These are phyloP conservation scores for Curvularia sp. DNA, from an alignment of 2,329 filamentous ascomycete genomes.

Conservation along the genomic window DNA sequence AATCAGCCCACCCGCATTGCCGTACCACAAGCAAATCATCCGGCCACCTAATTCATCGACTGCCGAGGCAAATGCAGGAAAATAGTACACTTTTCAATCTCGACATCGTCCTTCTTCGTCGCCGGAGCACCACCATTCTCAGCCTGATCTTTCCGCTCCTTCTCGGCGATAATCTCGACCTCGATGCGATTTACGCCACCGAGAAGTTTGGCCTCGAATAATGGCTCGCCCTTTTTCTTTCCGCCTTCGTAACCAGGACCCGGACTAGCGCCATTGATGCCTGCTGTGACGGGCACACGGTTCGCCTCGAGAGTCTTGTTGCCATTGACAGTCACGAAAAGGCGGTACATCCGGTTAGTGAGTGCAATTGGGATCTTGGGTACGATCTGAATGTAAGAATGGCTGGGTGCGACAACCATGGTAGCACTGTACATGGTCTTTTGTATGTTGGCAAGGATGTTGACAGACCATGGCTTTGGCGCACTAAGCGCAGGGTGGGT, in stretches of 20 bases:
- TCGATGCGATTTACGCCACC: constrained; percentile 80
- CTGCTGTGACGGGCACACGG: constrained; percentile 57
- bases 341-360: constrained; percentile 74
- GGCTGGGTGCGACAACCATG: constrained; percentile 70
- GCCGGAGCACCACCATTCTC: constrained; percentile 29
- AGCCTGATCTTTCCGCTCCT: constrained; percentile 57
- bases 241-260: constrained; percentile 38
- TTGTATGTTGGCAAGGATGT: constrained; percentile 69
- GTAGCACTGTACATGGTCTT: constrained; percentile 76
- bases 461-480: constrained; percentile 67
- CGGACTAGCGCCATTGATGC: constrained; percentile 41
- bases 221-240: constrained; percentile 64
- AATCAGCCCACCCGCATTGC: not conserved
- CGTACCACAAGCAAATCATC: not conserved
- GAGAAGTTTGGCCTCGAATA: constrained; percentile 76
- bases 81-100: constrained; percentile 80
- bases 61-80: constrained; percentile 71
- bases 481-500: constrained; percentile 72
- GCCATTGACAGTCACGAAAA: constrained; percentile 76
- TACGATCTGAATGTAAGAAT: constrained; percentile 75
- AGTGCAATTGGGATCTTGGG: constrained; percentile 70
- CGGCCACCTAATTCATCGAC: constrained; percentile 32
- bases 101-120: constrained; percentile 58
- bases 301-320: constrained; percentile 67
- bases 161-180: constrained; percentile 76